Percentiles rank a stretch among this genome's conserved stretches.
Evolutionary conservation across 306 rosid genomes (phyloP).

Genomic region (Lablab purpureus): DNA sequence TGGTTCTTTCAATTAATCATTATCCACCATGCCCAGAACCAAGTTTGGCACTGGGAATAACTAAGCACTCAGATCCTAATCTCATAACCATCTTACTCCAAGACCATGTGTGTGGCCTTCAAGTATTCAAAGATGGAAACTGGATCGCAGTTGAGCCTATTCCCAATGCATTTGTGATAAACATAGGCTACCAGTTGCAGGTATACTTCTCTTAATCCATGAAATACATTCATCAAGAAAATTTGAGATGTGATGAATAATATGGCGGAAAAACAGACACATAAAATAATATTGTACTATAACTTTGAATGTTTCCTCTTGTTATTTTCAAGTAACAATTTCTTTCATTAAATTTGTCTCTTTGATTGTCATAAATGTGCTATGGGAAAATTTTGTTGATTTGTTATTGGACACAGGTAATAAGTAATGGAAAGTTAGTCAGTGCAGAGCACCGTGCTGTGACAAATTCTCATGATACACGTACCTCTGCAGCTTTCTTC

Average conservation of each 20-base stretch:
- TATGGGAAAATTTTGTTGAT: background rate
- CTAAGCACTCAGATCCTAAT: constrained; percentile 46
- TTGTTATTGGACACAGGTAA: constrained; percentile 42
- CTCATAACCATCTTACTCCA: constrained; percentile 48
- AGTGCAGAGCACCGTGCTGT: constrained; percentile 64
- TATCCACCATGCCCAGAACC: constrained; percentile 52
- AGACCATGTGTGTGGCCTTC: constrained; percentile 44
- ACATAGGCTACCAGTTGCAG: constrained; percentile 38
- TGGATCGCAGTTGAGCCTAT: constrained; percentile 44
- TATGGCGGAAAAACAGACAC: no score
- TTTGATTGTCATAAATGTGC: no score
- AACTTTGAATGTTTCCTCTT: no score
- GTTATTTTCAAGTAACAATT: no score
- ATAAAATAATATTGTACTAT: no score
- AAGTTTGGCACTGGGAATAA: constrained; percentile 45
- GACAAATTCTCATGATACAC: constrained; percentile 53
- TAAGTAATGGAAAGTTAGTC: constrained; percentile 59
- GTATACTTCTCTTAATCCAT: constrained; percentile 12
- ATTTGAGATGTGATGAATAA: no score
- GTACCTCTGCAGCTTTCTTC: constrained; percentile 50
- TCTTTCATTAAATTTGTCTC: no score
- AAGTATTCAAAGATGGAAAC: constrained; percentile 41
- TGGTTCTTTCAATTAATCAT: background rate
- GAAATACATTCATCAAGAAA: no score
- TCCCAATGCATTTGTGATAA: constrained; percentile 47